Evolutionary conservation across 441 rosid genomes (phyloP).

Genomic region (Eruca vesicaria): DNA sequence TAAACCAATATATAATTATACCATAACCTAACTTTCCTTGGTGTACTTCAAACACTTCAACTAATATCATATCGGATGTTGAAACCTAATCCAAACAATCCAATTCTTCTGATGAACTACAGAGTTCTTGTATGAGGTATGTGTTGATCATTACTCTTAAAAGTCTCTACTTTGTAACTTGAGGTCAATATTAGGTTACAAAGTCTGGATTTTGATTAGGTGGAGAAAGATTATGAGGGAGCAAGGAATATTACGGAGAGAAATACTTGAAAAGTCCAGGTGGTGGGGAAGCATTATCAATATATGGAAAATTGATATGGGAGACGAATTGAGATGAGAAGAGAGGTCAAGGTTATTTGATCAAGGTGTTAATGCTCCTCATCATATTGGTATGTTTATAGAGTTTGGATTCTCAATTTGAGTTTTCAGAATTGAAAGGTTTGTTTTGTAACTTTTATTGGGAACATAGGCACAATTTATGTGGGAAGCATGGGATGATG

Average conservation of each 20-base stretch:
- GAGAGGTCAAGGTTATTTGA: conserved; percentile 68
- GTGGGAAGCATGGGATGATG: conserved; percentile 74
- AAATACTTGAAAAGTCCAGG: conserved; percentile 68
- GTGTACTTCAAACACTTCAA: too few species aligned
- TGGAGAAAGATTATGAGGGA: too few species aligned
- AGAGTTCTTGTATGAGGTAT: too few species aligned
- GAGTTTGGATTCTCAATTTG: neutral
- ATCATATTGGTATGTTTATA: conserved; percentile 53
- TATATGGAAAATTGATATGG: conserved; percentile 82
- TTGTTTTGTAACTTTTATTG: conserved; percentile 31
- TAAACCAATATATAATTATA: too few species aligned
- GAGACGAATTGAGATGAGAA: conserved; percentile 48
- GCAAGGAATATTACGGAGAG: conserved; percentile 35
- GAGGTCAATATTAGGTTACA: too few species aligned
- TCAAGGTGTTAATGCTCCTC: conserved; percentile 64
- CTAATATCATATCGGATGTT: too few species aligned
- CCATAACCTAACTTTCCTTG: too few species aligned
- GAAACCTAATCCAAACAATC: too few species aligned
- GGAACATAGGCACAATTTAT: conserved; percentile 75
- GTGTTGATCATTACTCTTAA: too few species aligned
- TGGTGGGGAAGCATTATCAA: conserved; percentile 66
- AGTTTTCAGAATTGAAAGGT: neutral
- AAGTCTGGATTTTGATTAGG: too few species aligned
- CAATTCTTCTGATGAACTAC: too few species aligned
- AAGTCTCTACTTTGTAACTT: too few species aligned